Evolutionary conservation across 2,329 filamentous ascomycete genomes (phyloP), one percentile per base, ranked within the genome.

Genomic region (Aspergillus alliaceus): DNA sequence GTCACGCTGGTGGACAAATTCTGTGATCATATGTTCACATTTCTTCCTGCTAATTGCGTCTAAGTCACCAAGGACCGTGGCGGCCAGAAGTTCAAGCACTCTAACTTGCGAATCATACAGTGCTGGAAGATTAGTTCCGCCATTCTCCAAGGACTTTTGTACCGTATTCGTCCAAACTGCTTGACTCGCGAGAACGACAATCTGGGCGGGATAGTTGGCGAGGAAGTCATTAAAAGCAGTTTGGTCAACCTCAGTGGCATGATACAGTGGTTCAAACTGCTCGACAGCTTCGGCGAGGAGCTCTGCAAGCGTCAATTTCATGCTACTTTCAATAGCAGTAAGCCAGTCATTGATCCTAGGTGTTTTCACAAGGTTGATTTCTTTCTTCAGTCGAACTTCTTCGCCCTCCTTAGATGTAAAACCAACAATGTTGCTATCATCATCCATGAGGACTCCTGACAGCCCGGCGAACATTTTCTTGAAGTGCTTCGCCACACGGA

Each of bases 381-480:
- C 90, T 68, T 90, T 93, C 78, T 93, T 96, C 58, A 99, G 80
- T 60, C 84, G 84, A 50, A 99, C 91, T 60, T 88, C 84, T 75
- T 99, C 95, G 52, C 89, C 93, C 76, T 99, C 96, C 71, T 96
- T 97, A 0, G 95, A 99, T 2, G 90, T 95, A 68, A 98, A 93
- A 6, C 92, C 93, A 25, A 89, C 88, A 62, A 99, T 98, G 60
- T 91, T 86, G 25, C 87, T 86, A 66, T 97, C 90, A 54, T 98
- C 92, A 64, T 96, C 91, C 81, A 97, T 93, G 40, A 93, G 81
- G 34, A 99, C 84, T 3, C 95, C 95, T 4, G 89, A 93, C 48
- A 99, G 82, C 60, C 95, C 95, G 62, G 96, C 95, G 80, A 99
- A 99, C 95, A 99, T 99, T 82, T 99, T 99, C 75, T 96, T 93